These are phyloP conservation scores for Backusella liffmaniae DNA, from an alignment of 192 early-diverging fungal genomes.

Conservation along the genomic window DNA sequence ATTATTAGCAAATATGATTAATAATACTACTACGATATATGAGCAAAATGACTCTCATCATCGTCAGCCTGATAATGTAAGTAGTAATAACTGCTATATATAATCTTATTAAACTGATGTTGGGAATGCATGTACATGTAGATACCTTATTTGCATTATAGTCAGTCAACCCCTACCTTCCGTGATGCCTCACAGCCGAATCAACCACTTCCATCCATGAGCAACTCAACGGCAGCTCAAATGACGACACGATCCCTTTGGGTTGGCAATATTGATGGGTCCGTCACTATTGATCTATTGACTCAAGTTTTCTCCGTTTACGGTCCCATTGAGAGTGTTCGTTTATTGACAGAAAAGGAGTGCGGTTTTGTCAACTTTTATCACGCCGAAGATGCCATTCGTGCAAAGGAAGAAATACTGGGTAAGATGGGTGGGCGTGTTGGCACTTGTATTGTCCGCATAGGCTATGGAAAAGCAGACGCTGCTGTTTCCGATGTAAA, in stretches of 20 bases:
- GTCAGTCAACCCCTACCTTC: constrained; percentile 28
- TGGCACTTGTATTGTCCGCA: constrained; percentile 73
- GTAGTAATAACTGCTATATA: background rate
- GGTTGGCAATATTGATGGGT: constrained; percentile 89
- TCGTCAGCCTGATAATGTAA: background rate
- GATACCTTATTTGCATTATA: constrained; percentile 19
- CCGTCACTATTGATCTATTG: constrained; percentile 77
- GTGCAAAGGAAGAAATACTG: constrained; percentile 83
- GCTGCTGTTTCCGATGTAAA: constrained; percentile 37
- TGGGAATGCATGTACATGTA: background rate
- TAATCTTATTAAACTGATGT: background rate
- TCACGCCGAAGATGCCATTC: constrained; percentile 82
- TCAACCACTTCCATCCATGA: constrained; percentile 1
- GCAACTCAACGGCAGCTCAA: constrained; percentile 26
- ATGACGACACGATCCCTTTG: constrained; percentile 87
- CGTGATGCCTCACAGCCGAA: background rate
- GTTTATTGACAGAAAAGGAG: constrained; percentile 90
- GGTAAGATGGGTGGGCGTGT: constrained; percentile 68
- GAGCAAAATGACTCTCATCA: background rate
- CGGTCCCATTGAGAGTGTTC: constrained; percentile 87
- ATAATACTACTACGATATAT: background rate
- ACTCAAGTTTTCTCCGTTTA: constrained; percentile 80
- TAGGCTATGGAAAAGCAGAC: constrained; percentile 84
- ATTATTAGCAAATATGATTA: constrained; percentile 15
- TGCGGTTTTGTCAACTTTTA: constrained; percentile 94